Evolutionary conservation across 345 rosid genomes (phyloP).

Genomic region (Salix suchowensis): DNA sequence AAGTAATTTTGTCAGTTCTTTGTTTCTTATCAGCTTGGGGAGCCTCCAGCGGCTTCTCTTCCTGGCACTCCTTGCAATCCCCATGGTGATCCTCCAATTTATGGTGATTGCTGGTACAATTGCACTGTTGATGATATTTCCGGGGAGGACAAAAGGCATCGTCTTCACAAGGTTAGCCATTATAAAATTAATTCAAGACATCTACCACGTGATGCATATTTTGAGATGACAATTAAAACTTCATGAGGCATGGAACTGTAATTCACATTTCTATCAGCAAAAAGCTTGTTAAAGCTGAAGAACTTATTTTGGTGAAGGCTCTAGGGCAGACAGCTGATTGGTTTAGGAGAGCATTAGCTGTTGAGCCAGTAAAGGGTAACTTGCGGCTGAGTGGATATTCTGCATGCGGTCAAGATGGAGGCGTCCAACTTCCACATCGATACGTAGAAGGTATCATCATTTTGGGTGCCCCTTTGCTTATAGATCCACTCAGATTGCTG

Average conservation of each 20-base stretch:
- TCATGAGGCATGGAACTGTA: background rate
- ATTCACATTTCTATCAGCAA: background rate
- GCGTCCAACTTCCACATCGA: conserved; percentile 93
- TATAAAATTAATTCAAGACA: background rate
- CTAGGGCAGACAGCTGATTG: conserved; percentile 90
- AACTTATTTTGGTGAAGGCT: conserved; percentile 54
- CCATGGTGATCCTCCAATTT: conserved; percentile 66
- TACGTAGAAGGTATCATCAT: conserved; percentile 75
- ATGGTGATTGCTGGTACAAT: conserved; percentile 95
- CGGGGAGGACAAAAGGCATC: conserved; percentile 77
- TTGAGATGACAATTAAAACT: background rate
- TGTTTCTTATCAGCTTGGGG: conserved; percentile 64
- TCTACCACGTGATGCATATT: background rate
- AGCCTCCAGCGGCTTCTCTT: conserved; percentile 57
- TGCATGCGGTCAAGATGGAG: conserved; percentile 99
- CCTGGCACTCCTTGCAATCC: conserved; percentile 72
- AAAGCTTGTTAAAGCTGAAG: conserved; percentile 5
- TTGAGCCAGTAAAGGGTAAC: conserved; percentile 96
- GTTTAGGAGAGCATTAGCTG: conserved; percentile 88
- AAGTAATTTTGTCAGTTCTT: conserved; percentile 15
- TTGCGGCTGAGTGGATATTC: conserved; percentile 97
- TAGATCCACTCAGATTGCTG: background rate
- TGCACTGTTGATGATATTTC: conserved; percentile 92
- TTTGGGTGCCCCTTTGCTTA: conserved; percentile 5
- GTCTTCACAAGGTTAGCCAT: conserved; percentile 74